Evolutionary conservation across 75 land plant genomes (phyloP).

Genomic region (Pseudotsuga menziesii): DNA sequence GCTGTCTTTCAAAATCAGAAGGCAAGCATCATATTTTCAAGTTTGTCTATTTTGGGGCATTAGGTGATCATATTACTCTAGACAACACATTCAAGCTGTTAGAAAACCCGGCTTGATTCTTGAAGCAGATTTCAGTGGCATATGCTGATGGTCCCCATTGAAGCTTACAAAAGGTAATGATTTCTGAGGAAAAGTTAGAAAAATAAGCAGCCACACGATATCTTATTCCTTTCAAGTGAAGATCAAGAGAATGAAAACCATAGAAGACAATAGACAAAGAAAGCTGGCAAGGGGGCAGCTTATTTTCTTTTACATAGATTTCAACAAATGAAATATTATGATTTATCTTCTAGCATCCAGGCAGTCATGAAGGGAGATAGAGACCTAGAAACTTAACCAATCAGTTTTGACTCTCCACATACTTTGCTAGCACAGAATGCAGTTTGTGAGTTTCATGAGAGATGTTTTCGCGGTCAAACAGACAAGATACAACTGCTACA

Average conservation of each 20-base stretch:
- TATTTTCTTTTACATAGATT: neutral
- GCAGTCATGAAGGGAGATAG: neutral
- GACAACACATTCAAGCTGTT: too few species aligned
- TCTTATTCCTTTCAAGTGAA: neutral
- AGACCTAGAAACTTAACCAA: neutral
- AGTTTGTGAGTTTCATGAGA: conserved; percentile 34
- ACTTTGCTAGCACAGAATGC: conserved; percentile 16
- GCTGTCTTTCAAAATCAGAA: too few species aligned
- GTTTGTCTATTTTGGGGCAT: too few species aligned
- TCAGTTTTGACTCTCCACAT: neutral
- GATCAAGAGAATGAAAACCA: neutral
- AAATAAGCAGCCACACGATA: too few species aligned
- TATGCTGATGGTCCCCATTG: too few species aligned
- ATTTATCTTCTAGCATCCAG: neutral
- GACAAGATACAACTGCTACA: conserved; percentile 86
- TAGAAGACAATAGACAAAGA: neutral
- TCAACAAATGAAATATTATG: neutral
- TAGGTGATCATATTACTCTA: too few species aligned
- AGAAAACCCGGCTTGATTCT: too few species aligned
- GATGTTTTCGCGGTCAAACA: conserved; percentile 66
- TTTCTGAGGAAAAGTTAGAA: too few species aligned
- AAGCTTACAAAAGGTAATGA: too few species aligned
- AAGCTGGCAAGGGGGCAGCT: neutral
- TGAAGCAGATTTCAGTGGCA: too few species aligned
- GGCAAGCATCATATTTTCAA: too few species aligned